phyloP scores from a whole-genome alignment of 352 stramenopile genomes.

The Pythium dissimile region DNA sequence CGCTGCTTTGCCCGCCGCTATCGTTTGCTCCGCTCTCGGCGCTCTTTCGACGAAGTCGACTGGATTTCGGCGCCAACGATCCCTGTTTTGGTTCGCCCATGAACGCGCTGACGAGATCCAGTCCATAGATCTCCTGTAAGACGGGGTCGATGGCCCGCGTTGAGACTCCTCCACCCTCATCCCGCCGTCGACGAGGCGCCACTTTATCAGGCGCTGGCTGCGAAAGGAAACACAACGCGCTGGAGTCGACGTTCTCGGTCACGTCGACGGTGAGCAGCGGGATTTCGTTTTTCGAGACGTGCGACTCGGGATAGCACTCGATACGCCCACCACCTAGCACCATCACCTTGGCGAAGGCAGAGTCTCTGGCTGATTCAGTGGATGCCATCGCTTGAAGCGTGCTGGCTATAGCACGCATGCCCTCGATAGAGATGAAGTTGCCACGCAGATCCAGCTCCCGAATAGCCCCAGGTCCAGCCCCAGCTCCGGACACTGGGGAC shows the following conservation, averaged over 20 bases:
- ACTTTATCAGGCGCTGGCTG: slow-evolving; percentile 10
- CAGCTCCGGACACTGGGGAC: slow-evolving; percentile 13
- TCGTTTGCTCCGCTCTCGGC: background rate
- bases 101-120: slow-evolving; percentile 50
- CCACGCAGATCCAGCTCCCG: slow-evolving; percentile 56
- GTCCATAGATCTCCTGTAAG: slow-evolving; percentile 59
- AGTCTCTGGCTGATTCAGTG: background rate
- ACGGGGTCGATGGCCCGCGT: slow-evolving; percentile 1
- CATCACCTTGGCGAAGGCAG: slow-evolving; percentile 32
- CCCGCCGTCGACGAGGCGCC: slow-evolving; percentile 3
- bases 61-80: background rate
- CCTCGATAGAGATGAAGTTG: slow-evolving; percentile 72
- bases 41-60: slow-evolving; percentile 9
- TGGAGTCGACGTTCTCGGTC: slow-evolving; percentile 39
- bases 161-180: background rate
- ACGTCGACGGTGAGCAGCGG: slow-evolving; percentile 46
- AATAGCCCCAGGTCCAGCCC: too few species aligned
- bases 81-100: slow-evolving; percentile 13
- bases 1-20: too few species aligned
- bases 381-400: slow-evolving; percentile 35
- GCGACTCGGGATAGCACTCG: slow-evolving; percentile 40
- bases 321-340: slow-evolving; percentile 48
- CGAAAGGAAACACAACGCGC: slow-evolving; percentile 29
- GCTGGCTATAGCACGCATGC: slow-evolving; percentile 48
- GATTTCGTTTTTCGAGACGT: slow-evolving; percentile 6